phyloP scores from a whole-genome alignment of 441 rosid genomes.

The Hypseocharis bilobata region DNA sequence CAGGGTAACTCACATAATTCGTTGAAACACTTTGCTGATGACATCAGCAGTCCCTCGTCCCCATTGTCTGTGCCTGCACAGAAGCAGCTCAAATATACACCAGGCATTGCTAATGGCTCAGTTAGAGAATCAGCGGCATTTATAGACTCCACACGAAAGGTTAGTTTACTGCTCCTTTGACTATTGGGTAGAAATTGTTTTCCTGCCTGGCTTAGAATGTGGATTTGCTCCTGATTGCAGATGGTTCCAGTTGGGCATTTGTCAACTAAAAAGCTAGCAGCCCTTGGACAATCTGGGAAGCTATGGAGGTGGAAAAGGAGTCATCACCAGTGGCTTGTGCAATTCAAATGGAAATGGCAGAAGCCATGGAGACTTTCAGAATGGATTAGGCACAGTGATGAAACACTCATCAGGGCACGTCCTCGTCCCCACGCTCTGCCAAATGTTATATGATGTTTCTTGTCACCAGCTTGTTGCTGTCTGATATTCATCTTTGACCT shows the following conservation, averaged over 20 bases:
- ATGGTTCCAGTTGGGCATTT: constrained; percentile 27
- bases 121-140: constrained; percentile 53
- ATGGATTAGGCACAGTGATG: constrained; percentile 30
- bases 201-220: constrained; percentile 18
- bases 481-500: constrained; percentile 31
- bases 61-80: constrained; percentile 76
- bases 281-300: constrained; percentile 29
- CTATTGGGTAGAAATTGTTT: constrained; percentile 7
- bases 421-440: constrained; percentile 29
- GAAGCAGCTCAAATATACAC: constrained; percentile 83
- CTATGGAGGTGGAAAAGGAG: constrained; percentile 33
- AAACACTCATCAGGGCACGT: constrained; percentile 23
- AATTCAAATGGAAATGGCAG: constrained; percentile 33
- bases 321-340: constrained; percentile 30
- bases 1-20: constrained; percentile 58
- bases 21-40: constrained; percentile 53
- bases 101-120: constrained; percentile 71
- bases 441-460: constrained; percentile 27
- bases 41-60: constrained; percentile 46
- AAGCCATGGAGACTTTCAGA: constrained; percentile 29
- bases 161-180: constrained; percentile 19
- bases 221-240: constrained; percentile 18
- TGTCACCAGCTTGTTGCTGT: constrained; percentile 22
- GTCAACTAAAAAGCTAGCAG: constrained; percentile 24
- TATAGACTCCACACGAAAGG: constrained; percentile 63